phyloP scores from a whole-genome alignment of 441 rosid genomes.

The Erysimum cheiri region DNA sequence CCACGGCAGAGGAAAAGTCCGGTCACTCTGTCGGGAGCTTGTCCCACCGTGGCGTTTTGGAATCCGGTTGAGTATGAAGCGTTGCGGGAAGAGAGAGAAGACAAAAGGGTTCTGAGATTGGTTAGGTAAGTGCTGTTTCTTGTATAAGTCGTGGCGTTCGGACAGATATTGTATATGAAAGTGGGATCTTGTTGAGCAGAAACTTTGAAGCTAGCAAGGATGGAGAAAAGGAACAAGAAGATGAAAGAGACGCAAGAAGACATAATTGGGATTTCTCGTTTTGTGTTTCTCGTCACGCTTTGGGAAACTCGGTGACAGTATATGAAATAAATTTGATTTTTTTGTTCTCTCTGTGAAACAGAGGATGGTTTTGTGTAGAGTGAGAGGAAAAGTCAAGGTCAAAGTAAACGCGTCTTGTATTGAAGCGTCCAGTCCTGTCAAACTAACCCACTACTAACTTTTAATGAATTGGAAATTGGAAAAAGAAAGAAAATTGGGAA shows the following conservation, averaged over 20 bases:
- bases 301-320: too few species aligned
- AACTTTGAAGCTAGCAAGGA: constrained; percentile 3
- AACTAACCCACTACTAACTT: neutral
- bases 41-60: constrained; percentile 33
- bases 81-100: constrained; percentile 16
- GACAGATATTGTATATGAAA: neutral
- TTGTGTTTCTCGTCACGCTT: neutral
- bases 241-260: neutral
- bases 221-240: neutral
- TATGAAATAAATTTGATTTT: neutral
- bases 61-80: constrained; percentile 32
- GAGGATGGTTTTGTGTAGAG: neutral
- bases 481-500: too few species aligned
- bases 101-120: constrained; percentile 32
- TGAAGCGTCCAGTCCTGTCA: neutral
- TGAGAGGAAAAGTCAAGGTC: constrained; percentile 10
- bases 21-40: constrained; percentile 9
- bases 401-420: constrained; percentile 13
- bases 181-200: constrained; percentile 30
- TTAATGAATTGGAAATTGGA: too few species aligned
- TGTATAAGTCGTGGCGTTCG: neutral
- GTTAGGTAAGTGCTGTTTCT: constrained; percentile 15
- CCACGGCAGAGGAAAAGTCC: constrained; percentile 39
- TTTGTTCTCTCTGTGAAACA: neutral
- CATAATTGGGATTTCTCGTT: constrained; percentile 1